phyloP scores from a whole-genome alignment of 768 basidiomycete species.

The Auricularia sp. region DNA sequence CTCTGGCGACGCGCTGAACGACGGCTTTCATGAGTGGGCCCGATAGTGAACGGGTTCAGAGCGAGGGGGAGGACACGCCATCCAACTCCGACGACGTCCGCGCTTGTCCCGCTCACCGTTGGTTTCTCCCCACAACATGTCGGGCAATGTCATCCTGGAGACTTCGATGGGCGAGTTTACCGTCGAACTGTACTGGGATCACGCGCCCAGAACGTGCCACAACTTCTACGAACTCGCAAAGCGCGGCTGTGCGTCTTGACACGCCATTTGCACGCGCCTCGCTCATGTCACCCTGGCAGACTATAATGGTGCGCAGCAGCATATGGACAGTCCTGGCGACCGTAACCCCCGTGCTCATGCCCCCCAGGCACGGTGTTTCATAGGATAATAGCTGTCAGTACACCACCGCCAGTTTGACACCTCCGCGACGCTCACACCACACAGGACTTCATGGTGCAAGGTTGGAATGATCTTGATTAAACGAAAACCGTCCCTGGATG shows the following conservation, averaged over 20 bases:
- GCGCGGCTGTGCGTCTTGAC: slow-evolving; percentile 41
- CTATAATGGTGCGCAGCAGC: slow-evolving; percentile 47
- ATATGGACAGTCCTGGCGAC: background rate
- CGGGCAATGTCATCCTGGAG: slow-evolving; percentile 61
- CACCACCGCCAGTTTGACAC: background rate
- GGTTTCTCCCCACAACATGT: slow-evolving; percentile 3
- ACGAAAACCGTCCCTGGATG: background rate
- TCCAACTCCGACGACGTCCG: background rate
- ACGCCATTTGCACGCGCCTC: background rate
- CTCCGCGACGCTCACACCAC: slow-evolving; percentile 1
- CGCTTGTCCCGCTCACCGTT: background rate
- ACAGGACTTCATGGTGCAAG: slow-evolving; percentile 96
- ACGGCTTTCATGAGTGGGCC: slow-evolving; percentile 61
- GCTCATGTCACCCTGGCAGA: slow-evolving; percentile 19
- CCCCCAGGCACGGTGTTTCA: slow-evolving; percentile 60
- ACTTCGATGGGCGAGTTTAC: slow-evolving; percentile 81
- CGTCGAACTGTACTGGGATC: slow-evolving; percentile 86
- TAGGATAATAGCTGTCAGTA: slow-evolving; percentile 72
- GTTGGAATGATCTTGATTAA: background rate
- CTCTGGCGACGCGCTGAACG: slow-evolving; percentile 71
- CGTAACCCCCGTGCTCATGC: background rate
- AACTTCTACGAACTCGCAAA: slow-evolving; percentile 91
- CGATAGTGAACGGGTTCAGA: background rate
- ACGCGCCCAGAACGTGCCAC: slow-evolving; percentile 91
- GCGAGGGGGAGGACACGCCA: too few relatives aligned